Conservation (phyloP, 2,329 filamentous ascomycete species). For the Beauveria medogensis region DNA sequence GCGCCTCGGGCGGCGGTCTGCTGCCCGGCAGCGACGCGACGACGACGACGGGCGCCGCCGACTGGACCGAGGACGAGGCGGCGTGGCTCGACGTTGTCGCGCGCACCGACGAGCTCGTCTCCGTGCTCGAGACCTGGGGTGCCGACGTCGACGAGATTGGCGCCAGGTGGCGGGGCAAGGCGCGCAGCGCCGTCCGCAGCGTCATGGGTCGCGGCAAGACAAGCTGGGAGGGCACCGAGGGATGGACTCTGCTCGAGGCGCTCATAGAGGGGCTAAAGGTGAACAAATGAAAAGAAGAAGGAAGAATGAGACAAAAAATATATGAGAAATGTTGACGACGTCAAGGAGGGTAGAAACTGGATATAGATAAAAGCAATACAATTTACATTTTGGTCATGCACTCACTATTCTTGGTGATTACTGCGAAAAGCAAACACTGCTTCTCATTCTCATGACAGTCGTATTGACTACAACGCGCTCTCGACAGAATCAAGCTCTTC, state of each 20-base stretch:
- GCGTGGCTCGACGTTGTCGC: slow-evolving; percentile 67
- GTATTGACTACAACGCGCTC: neutral
- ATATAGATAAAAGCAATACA: slow-evolving; percentile 5
- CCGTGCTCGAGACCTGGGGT: slow-evolving; percentile 75
- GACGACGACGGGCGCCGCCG: neutral
- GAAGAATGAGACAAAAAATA: too few species aligned
- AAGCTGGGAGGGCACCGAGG: slow-evolving; percentile 69
- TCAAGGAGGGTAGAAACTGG: neutral
- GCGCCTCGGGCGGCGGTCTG: slow-evolving; percentile 39
- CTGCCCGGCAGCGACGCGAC: slow-evolving; percentile 19
- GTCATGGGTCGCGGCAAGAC: slow-evolving; percentile 77
- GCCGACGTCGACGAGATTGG: slow-evolving; percentile 59
- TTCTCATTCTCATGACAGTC: neutral
- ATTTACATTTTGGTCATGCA: neutral
- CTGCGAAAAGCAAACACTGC: neutral
- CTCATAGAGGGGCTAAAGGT: slow-evolving; percentile 47
- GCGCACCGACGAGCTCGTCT: slow-evolving; percentile 73
- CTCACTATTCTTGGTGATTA: too few species aligned
- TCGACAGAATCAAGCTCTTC: neutral
- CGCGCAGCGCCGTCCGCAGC: slow-evolving; percentile 72
- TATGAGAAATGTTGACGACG: neutral
- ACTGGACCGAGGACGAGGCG: slow-evolving; percentile 44
- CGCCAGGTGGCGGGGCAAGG: slow-evolving; percentile 80
- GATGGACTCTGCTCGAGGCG: slow-evolving; percentile 54
- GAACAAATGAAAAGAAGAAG: slow-evolving; percentile 11